Percentiles rank a stretch among this genome's conserved stretches.
These are phyloP conservation scores for Coemansia interrupta DNA, from an alignment of 192 early-diverging fungal species.

Conservation along the genomic window DNA sequence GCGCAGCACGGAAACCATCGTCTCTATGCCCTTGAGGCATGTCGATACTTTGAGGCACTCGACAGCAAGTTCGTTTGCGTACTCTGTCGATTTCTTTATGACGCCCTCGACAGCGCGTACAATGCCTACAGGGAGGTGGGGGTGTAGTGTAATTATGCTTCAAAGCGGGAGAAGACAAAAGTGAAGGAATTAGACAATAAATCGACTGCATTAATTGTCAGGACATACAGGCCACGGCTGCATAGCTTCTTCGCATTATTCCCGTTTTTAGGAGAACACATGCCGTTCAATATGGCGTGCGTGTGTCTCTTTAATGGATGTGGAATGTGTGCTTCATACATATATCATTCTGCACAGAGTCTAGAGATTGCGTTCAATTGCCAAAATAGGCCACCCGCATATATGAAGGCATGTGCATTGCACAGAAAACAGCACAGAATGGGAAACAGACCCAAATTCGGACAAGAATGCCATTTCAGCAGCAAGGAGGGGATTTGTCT, in stretches of 20 bases:
- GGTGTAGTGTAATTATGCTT: neutral
- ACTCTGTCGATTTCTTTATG: constrained; percentile 30
- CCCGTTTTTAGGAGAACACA: neutral
- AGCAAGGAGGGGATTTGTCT: neutral
- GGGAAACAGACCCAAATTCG: neutral
- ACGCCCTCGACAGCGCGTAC: constrained; percentile 25
- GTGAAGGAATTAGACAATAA: neutral
- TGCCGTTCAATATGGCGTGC: neutral
- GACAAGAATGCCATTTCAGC: neutral
- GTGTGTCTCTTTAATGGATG: neutral
- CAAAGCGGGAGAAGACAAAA: neutral
- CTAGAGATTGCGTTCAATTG: constrained; percentile 2
- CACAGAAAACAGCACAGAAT: constrained; percentile 3
- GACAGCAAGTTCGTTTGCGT: constrained; percentile 31
- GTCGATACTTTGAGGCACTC: constrained; percentile 36
- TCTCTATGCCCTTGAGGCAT: constrained; percentile 25
- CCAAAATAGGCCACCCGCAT: constrained; percentile 5
- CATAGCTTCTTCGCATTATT: neutral
- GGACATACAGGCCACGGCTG: neutral
- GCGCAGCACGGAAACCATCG: constrained; percentile 23
- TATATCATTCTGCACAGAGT: neutral
- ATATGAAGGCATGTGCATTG: constrained; percentile 3
- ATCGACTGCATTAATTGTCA: constrained; percentile 23
- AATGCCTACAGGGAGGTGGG: constrained; percentile 37
- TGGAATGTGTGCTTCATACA: constrained; percentile 3